Evolutionary conservation across 345 rosid genomes (phyloP).

Genomic region (Hypericum androsaemum): DNA sequence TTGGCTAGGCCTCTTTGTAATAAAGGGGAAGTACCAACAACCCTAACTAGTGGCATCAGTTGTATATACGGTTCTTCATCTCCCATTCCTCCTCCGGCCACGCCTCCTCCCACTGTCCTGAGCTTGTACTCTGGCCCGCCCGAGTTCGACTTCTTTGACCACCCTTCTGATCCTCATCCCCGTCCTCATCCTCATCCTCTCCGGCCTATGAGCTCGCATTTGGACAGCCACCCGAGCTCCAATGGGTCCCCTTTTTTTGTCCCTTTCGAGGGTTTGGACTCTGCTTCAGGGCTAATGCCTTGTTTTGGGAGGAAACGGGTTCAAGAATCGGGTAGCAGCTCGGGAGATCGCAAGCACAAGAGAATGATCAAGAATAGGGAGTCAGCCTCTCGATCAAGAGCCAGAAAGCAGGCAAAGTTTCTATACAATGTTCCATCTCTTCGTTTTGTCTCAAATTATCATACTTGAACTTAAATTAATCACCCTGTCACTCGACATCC

Average conservation of each 20-base stretch:
- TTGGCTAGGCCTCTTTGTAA: slow-evolving; percentile 29
- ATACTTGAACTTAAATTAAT: too few species aligned
- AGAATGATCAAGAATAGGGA: slow-evolving; percentile 80
- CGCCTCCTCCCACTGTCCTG: slow-evolving; percentile 40
- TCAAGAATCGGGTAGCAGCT: slow-evolving; percentile 29
- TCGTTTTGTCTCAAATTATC: too few species aligned
- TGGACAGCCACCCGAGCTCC: slow-evolving; percentile 21
- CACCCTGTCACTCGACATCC: too few species aligned
- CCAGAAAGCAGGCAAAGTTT: slow-evolving; percentile 56
- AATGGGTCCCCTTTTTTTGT: slow-evolving; percentile 20
- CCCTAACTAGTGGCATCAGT: slow-evolving; percentile 1
- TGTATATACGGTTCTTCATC: slow-evolving; percentile 11
- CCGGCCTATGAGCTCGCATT: slow-evolving; percentile 15
- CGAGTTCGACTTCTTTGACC: slow-evolving; percentile 43
- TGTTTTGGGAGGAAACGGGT: slow-evolving; percentile 37
- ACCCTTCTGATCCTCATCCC: slow-evolving; percentile 2
- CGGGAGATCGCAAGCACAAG: slow-evolving; percentile 43
- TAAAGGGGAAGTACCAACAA: slow-evolving; percentile 23
- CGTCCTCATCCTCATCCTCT: slow-evolving; percentile 14
- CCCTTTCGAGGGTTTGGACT: slow-evolving; percentile 28
- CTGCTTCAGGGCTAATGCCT: too few species aligned
- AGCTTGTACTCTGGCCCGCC: slow-evolving; percentile 43
- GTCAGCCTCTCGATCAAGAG: slow-evolving; percentile 84
- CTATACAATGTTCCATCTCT: slow-evolving; percentile 6
- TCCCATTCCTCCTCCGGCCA: slow-evolving; percentile 1